A percentile compares a stretch with the other conserved stretches of the same genome.
Conservation (phyloP, 176 grass and related monocot species). For the Carex pumila region DNA sequence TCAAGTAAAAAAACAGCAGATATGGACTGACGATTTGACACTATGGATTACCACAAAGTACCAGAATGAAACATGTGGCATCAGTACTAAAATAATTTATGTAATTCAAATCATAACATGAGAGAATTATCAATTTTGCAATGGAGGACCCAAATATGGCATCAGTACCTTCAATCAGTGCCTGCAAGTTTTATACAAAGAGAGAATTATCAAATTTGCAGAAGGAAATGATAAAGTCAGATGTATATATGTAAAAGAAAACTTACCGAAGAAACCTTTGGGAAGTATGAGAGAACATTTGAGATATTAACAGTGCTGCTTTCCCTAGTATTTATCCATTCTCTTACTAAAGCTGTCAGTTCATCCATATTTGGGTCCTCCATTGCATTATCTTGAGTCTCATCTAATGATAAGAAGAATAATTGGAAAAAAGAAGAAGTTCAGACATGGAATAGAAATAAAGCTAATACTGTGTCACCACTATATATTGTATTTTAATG, state of each 20-base stretch:
- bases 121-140: too few relatives aligned
- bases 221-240: neutral
- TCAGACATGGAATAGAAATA: neutral
- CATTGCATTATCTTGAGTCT: constrained; percentile 76
- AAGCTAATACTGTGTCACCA: neutral
- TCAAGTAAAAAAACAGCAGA: neutral
- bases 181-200: constrained; percentile 52
- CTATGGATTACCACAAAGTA: neutral
- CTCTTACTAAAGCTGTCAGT: constrained; percentile 47
- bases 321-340: constrained; percentile 67
- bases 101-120: neutral
- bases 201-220: constrained; percentile 19
- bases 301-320: constrained; percentile 40
- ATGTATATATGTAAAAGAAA: neutral
- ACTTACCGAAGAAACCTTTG: constrained; percentile 63
- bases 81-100: neutral
- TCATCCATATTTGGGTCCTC: constrained; percentile 51
- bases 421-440: neutral
- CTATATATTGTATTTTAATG: neutral
- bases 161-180: constrained; percentile 73
- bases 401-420: constrained; percentile 37
- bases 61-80: too few relatives aligned
- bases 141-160: too few relatives aligned
- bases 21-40: neutral
- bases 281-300: constrained; percentile 74